Conservation (phyloP, 2,329 filamentous ascomycete genomes). For the Epichloe coenophiala region DNA sequence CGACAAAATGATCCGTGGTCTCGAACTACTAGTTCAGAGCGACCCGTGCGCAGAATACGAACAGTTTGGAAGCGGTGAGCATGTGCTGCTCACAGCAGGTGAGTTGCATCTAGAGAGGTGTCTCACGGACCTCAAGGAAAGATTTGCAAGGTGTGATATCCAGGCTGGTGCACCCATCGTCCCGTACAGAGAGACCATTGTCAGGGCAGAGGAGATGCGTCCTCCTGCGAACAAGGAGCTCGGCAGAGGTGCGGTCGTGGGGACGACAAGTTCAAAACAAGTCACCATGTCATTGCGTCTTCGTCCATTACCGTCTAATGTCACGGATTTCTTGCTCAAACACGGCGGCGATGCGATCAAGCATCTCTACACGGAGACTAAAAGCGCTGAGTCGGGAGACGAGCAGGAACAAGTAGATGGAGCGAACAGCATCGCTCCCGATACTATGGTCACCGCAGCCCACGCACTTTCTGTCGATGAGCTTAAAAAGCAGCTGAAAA, state of each 20-base stretch:
- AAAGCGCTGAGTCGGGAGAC: conserved; percentile 19
- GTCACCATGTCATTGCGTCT: conserved; percentile 66
- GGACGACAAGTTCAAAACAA: conserved; percentile 72
- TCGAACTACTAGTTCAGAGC: conserved; percentile 80
- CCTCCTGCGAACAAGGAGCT: conserved; percentile 74
- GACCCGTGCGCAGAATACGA: conserved; percentile 96
- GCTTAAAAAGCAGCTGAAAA: conserved; percentile 59
- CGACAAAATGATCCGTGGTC: conserved; percentile 84
- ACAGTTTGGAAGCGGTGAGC: conserved; percentile 82
- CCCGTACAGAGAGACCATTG: conserved; percentile 86
- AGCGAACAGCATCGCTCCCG: conserved; percentile 33
- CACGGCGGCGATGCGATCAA: conserved; percentile 67
- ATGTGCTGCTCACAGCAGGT: conserved; percentile 86
- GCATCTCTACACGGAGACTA: conserved; percentile 58
- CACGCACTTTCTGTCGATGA: conserved; percentile 58
- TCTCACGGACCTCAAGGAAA: conserved; percentile 79
- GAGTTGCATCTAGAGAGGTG: conserved; percentile 91
- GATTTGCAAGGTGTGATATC: conserved; percentile 88
- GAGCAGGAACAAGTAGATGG: conserved; percentile 17
- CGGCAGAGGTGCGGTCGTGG: conserved; percentile 66
- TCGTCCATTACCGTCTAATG: conserved; percentile 60
- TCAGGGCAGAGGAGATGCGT: conserved; percentile 82
- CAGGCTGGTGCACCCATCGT: conserved; percentile 91
- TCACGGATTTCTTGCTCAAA: conserved; percentile 76
- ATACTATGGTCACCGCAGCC: conserved; percentile 44